A percentile compares a stretch with the other conserved stretches of the same genome.
These are phyloP conservation scores for Paradendryphiella salina DNA, from an alignment of 2,329 filamentous ascomycete genomes.

Conservation along the genomic window DNA sequence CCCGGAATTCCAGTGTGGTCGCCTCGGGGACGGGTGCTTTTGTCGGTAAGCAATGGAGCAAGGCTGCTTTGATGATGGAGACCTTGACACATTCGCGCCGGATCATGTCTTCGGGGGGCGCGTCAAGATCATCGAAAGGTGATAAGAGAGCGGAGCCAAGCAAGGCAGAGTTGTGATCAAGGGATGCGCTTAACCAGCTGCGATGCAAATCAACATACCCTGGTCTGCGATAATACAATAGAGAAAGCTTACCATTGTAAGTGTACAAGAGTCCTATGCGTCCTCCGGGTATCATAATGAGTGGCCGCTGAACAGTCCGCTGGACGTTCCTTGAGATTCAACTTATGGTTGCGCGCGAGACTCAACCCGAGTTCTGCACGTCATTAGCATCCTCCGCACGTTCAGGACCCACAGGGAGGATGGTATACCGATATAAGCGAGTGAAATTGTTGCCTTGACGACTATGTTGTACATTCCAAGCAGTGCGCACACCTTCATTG, in stretches of 20 bases:
- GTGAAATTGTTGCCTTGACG: slow-evolving; percentile 20
- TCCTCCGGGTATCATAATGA: slow-evolving; percentile 17
- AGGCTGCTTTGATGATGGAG: slow-evolving; percentile 24
- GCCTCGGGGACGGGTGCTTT: slow-evolving; percentile 5
- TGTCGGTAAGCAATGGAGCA: slow-evolving; percentile 12
- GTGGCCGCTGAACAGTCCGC: background rate
- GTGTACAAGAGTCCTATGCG: slow-evolving; percentile 20
- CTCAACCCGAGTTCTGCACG: slow-evolving; percentile 21
- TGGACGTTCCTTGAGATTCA: slow-evolving; percentile 1
- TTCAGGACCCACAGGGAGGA: too few species aligned
- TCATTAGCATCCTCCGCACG: background rate
- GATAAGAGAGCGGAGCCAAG: background rate
- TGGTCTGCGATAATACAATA: background rate
- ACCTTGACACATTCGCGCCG: slow-evolving; percentile 23
- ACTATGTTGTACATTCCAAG: slow-evolving; percentile 29
- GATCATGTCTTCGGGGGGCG: slow-evolving; percentile 10
- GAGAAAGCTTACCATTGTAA: slow-evolving; percentile 11
- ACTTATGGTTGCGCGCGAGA: slow-evolving; percentile 12
- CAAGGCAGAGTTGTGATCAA: slow-evolving; percentile 14
- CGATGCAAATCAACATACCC: background rate
- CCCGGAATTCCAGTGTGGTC: slow-evolving; percentile 12
- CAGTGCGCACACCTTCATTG: slow-evolving; percentile 26
- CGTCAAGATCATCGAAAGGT: slow-evolving; percentile 6
- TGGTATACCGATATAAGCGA: slow-evolving; percentile 23
- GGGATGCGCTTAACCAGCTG: slow-evolving; percentile 24